Conservation (phyloP, 2,329 filamentous ascomycete genomes). For the Tolypocladium tundrense region DNA sequence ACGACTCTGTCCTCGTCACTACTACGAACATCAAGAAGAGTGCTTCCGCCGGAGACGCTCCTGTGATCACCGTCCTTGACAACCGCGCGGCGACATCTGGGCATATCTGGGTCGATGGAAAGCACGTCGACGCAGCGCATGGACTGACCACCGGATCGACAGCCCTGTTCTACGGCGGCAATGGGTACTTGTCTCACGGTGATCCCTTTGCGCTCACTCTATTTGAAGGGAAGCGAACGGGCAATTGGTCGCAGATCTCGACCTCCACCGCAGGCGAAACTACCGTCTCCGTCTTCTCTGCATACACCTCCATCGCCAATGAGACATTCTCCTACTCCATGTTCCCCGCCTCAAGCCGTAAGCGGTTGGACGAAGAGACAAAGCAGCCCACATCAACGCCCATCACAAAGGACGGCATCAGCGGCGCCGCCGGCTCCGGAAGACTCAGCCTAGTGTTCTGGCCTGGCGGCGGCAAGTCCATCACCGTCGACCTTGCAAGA, state of each 20-base stretch:
- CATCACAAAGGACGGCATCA: slow-evolving; percentile 8
- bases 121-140: background rate
- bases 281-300: slow-evolving; percentile 11
- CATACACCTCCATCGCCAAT: slow-evolving; percentile 7
- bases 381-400: slow-evolving; percentile 5
- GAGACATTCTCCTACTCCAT: slow-evolving; percentile 7
- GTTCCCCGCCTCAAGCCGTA: slow-evolving; percentile 8
- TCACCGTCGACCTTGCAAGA: slow-evolving; percentile 5
- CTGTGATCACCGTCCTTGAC: slow-evolving; percentile 11
- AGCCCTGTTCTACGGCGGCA: slow-evolving; percentile 11
- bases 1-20: slow-evolving; percentile 10
- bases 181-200: slow-evolving; percentile 10
- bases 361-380: slow-evolving; percentile 4
- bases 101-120: slow-evolving; percentile 6
- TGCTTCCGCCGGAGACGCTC: background rate
- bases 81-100: slow-evolving; percentile 7
- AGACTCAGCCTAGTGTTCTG: slow-evolving; percentile 11
- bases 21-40: slow-evolving; percentile 6
- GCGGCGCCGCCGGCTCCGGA: slow-evolving; percentile 6
- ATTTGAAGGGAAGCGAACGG: slow-evolving; percentile 8
- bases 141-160: background rate
- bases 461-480: slow-evolving; percentile 7
- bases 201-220: slow-evolving; percentile 9
- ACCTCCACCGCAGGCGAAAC: slow-evolving; percentile 8
- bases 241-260: slow-evolving; percentile 14